Evolutionary conservation across 139 green algal genomes (phyloP).

Genomic region (Edaphochlamys debaryana): DNA sequence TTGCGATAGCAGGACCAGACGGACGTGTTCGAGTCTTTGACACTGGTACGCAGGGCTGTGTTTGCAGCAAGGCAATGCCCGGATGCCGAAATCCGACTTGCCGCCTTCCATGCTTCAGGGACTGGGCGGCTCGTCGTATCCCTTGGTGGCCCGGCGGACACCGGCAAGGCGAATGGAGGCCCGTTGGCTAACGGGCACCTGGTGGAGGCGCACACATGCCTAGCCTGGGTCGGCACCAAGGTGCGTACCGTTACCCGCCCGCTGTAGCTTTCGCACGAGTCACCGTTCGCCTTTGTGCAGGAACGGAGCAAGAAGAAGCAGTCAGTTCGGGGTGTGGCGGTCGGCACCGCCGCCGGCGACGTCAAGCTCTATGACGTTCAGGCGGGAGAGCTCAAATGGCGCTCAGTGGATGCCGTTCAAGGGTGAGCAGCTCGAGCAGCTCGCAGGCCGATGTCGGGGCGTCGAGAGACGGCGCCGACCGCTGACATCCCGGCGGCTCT

Average conservation of each 20-base stretch:
- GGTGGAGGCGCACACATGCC: slow-evolving; percentile 45
- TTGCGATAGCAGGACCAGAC: slow-evolving; percentile 43
- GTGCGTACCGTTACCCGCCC: slow-evolving; percentile 3
- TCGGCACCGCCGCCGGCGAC: slow-evolving; percentile 65
- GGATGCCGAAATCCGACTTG: not conserved
- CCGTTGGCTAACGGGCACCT: slow-evolving; percentile 42
- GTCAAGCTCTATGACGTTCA: slow-evolving; percentile 67
- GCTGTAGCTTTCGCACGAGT: not conserved
- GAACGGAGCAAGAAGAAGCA: slow-evolving; percentile 46
- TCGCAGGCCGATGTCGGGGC: too few species aligned
- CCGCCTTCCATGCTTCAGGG: slow-evolving; percentile 19
- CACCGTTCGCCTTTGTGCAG: not conserved
- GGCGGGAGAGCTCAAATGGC: slow-evolving; percentile 67
- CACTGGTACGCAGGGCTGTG: slow-evolving; percentile 4
- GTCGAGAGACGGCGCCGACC: too few species aligned
- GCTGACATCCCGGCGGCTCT: too few species aligned
- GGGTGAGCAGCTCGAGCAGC: slow-evolving; percentile 71
- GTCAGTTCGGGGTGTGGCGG: slow-evolving; percentile 42
- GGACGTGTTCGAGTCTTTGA: slow-evolving; percentile 47
- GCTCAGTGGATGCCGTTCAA: slow-evolving; percentile 53
- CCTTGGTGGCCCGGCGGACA: slow-evolving; percentile 1
- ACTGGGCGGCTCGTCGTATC: slow-evolving; percentile 30
- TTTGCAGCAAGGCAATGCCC: not conserved
- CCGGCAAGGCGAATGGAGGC: slow-evolving; percentile 21
- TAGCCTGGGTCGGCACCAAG: slow-evolving; percentile 44